These are phyloP conservation scores for Trichoderma sp. DNA, from an alignment of 2,329 filamentous ascomycete species.

Conservation along the genomic window DNA sequence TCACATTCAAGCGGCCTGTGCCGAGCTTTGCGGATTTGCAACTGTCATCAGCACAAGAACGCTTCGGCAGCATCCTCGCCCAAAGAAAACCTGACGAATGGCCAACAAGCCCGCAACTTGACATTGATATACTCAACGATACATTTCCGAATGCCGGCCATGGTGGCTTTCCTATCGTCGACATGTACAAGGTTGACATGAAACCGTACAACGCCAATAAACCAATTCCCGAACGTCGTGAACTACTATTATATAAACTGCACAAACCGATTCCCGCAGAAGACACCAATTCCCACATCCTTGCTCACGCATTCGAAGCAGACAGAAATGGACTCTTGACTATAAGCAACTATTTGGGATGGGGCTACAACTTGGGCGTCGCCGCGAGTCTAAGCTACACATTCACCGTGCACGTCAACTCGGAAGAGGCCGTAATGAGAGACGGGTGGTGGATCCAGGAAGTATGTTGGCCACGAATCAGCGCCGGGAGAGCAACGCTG, in stretches of 20 bases:
- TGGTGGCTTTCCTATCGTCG: conserved; percentile 48
- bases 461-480: conserved; percentile 46
- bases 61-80: conserved; percentile 43
- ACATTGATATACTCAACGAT: conserved; percentile 42
- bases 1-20: conserved; percentile 50
- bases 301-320: conserved; percentile 50
- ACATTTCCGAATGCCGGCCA: conserved; percentile 38
- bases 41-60: conserved; percentile 40
- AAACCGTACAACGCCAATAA: conserved; percentile 41
- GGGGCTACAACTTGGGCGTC: conserved; percentile 42
- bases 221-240: conserved; percentile 44
- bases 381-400: conserved; percentile 50
- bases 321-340: conserved; percentile 55
- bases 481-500: conserved; percentile 47
- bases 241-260: conserved; percentile 50
- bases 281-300: conserved; percentile 45
- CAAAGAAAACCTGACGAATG: conserved; percentile 24
- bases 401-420: conserved; percentile 52
- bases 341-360: conserved; percentile 48
- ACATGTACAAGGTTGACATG: conserved; percentile 57
- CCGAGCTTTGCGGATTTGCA: conserved; percentile 39
- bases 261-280: conserved; percentile 42
- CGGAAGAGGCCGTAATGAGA: conserved; percentile 47
- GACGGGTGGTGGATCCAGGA: conserved; percentile 57
- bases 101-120: conserved; percentile 45